These are phyloP conservation scores for Ceratobasidium sp. DNA, from an alignment of 1,284 basidiomycete genomes.

Conservation along the genomic window DNA sequence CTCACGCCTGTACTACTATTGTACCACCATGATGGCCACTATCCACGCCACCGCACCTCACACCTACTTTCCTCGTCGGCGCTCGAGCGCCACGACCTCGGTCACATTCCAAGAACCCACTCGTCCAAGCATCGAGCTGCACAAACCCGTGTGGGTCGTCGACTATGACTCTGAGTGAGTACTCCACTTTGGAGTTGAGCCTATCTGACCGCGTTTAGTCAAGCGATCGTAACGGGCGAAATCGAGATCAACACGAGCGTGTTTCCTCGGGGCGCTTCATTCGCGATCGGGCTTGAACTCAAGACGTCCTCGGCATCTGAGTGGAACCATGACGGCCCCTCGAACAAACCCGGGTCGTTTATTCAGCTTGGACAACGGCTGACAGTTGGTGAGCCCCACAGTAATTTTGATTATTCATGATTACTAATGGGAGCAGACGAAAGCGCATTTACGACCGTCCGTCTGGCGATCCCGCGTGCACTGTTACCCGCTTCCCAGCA, in stretches of 20 bases:
- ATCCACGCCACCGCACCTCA: slow-evolving; percentile 23
- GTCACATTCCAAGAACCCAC: slow-evolving; percentile 37
- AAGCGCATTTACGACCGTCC: slow-evolving; percentile 19
- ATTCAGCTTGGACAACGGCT: slow-evolving; percentile 40
- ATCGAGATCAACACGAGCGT: slow-evolving; percentile 40
- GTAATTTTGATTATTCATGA: background rate
- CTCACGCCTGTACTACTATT: background rate
- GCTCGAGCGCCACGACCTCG: slow-evolving; percentile 24
- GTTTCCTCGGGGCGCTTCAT: slow-evolving; percentile 38
- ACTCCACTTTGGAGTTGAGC: background rate
- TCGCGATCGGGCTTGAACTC: slow-evolving; percentile 35
- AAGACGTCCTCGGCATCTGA: slow-evolving; percentile 32
- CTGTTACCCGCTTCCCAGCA: slow-evolving; percentile 29
- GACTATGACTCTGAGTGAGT: slow-evolving; percentile 37
- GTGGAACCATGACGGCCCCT: slow-evolving; percentile 41
- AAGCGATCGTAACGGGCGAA: slow-evolving; percentile 40
- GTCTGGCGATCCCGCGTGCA: background rate
- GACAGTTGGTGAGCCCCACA: slow-evolving; percentile 30
- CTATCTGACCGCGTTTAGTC: slow-evolving; percentile 12
- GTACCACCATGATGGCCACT: slow-evolving; percentile 32
- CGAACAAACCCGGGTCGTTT: slow-evolving; percentile 39
- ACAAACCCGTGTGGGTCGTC: slow-evolving; percentile 40
- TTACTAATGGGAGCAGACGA: background rate
- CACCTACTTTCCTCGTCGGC: slow-evolving; percentile 21
- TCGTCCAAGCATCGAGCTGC: slow-evolving; percentile 38